A percentile compares a stretch with the other conserved stretches of the same genome.
These are phyloP conservation scores for Pisolithus microcarpus DNA, from an alignment of 768 basidiomycete genomes.

Conservation along the genomic window DNA sequence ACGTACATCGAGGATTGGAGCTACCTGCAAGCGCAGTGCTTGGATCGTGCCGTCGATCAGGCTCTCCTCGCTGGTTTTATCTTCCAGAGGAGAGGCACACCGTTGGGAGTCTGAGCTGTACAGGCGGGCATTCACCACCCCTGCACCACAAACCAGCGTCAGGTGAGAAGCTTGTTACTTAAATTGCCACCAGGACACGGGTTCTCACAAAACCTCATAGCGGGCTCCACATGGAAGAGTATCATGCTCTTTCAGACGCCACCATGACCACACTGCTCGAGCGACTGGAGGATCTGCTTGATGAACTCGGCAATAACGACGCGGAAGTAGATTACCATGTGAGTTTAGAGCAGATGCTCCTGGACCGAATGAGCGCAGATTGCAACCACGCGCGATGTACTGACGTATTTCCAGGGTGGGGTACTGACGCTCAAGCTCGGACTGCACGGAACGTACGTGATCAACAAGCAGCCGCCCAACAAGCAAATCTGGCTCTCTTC, in stretches of 20 bases:
- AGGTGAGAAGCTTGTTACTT: conserved; percentile 34
- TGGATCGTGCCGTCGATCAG: conserved; percentile 4
- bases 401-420: conserved; percentile 56
- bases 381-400: not conserved
- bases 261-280: conserved; percentile 77
- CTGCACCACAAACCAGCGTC: conserved; percentile 48
- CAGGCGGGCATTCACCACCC: conserved; percentile 35
- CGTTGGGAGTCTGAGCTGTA: not conserved
- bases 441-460: conserved; percentile 78
- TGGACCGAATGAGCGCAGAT: not conserved
- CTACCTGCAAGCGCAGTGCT: conserved; percentile 1
- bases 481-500: conserved; percentile 96
- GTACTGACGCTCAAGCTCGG: conserved; percentile 80
- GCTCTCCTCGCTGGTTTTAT: not conserved
- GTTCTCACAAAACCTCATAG: conserved; percentile 20
- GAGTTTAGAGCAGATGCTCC: conserved; percentile 19
- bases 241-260: conserved; percentile 64
- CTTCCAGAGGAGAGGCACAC: not conserved
- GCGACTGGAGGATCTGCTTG: conserved; percentile 65
- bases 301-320: conserved; percentile 42
- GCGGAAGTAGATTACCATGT: conserved; percentile 91
- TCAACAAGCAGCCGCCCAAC: conserved; percentile 97
- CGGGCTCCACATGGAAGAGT: conserved; percentile 53
- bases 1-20: conserved; percentile 5
- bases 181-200: not conserved